Evolutionary conservation across 2,329 filamentous ascomycete genomes (phyloP).

Genomic region (Ophiostoma australiae): DNA sequence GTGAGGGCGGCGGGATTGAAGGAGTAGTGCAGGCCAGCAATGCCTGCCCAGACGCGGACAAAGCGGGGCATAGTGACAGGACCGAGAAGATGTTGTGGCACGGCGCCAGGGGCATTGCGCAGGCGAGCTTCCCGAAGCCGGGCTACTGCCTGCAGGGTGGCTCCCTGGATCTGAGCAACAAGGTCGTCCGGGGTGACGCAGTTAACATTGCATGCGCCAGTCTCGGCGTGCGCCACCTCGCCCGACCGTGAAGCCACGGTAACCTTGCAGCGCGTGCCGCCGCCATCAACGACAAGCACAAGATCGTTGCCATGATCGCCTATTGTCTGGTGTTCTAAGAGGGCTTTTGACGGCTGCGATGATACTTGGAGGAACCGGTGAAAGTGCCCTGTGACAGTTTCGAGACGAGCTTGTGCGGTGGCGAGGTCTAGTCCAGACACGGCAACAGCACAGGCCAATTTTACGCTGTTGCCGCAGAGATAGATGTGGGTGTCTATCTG

Average conservation of each 20-base stretch:
- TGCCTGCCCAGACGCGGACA: constrained; percentile 20
- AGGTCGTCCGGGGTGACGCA: constrained; percentile 19
- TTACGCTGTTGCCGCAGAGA: constrained; percentile 18
- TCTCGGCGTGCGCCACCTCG: constrained; percentile 14
- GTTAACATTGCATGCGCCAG: constrained; percentile 22
- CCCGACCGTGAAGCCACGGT: constrained; percentile 18
- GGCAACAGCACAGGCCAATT: constrained; percentile 23
- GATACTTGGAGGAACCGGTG: constrained; percentile 15
- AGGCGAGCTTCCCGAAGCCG: not conserved
- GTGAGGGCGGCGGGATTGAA: constrained; percentile 19
- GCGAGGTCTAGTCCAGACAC: constrained; percentile 20
- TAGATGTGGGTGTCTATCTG: constrained; percentile 22
- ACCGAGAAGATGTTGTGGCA: not conserved
- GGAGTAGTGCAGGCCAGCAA: constrained; percentile 21
- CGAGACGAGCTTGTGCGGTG: constrained; percentile 16
- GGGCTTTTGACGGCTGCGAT: not conserved
- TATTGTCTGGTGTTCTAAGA: not conserved
- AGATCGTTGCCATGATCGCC: constrained; percentile 8
- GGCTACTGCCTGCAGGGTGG: constrained; percentile 15
- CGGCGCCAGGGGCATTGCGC: not conserved
- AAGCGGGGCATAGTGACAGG: constrained; percentile 15
- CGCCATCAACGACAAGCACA: constrained; percentile 23
- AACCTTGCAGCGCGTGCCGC: constrained; percentile 22
- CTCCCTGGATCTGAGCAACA: constrained; percentile 15
- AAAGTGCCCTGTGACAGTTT: constrained; percentile 16